A percentile compares a stretch with the other conserved stretches of the same genome.
Evolutionary conservation across 805 yeast species (phyloP).

Genomic region (Sugiyamaella marilandica): DNA sequence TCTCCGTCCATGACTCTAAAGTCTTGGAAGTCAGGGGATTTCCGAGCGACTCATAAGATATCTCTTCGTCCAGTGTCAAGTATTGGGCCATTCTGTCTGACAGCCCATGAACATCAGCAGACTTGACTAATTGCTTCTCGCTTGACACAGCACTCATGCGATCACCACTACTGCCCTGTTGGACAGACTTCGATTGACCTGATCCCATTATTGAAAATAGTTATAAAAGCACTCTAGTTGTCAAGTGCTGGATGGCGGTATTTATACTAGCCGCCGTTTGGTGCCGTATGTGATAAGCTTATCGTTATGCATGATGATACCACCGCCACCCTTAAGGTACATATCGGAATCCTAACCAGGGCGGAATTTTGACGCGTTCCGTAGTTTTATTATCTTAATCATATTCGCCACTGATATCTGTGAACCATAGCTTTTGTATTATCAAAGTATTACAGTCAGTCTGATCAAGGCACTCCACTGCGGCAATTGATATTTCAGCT

Average conservation of each 20-base stretch:
- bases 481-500: too few relatives aligned
- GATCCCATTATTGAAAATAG: background rate
- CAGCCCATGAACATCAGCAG: conserved; percentile 4
- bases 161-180: background rate
- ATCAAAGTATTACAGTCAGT: too few relatives aligned
- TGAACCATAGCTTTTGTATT: too few relatives aligned
- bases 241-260: background rate
- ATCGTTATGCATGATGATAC: background rate
- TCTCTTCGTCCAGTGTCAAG: conserved; percentile 12
- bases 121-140: conserved; percentile 2
- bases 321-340: conserved; percentile 1
- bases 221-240: too few relatives aligned
- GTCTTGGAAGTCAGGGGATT: conserved; percentile 36
- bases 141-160: background rate
- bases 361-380: too few relatives aligned
- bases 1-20: conserved; percentile 43
- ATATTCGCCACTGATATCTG: too few relatives aligned
- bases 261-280: background rate
- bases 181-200: background rate
- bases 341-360: background rate
- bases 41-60: conserved; percentile 4
- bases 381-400: too few relatives aligned
- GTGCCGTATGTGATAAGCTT: conserved; percentile 1
- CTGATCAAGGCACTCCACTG: too few relatives aligned
- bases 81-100: conserved; percentile 9